Percentiles rank a stretch among this genome's conserved stretches.
phyloP scores from a whole-genome alignment of 202 grass and related monocot genomes.

The Cymbopogon flexuosus region DNA sequence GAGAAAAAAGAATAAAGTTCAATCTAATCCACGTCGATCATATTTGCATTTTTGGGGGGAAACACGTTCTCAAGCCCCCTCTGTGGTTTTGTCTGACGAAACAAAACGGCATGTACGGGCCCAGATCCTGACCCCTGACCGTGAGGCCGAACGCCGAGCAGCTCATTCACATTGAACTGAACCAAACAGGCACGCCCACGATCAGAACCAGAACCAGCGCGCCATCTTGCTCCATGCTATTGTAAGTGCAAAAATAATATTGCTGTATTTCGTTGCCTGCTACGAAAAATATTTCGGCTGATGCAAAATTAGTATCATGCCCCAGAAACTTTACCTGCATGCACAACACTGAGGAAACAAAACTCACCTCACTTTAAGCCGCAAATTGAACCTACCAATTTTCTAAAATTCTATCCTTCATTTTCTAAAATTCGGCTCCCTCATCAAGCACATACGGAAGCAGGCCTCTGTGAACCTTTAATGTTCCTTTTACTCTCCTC shows the following conservation, averaged over 20 bases:
- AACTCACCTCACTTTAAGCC: not conserved
- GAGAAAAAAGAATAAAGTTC: too few species aligned
- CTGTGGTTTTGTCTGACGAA: not conserved
- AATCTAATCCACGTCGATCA: too few species aligned
- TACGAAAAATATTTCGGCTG: not conserved
- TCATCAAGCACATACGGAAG: not conserved
- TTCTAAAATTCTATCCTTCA: not conserved
- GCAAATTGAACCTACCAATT: too few species aligned
- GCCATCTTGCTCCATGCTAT: not conserved
- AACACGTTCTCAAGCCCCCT: not conserved
- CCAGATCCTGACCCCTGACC: too few species aligned
- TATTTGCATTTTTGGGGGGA: not conserved
- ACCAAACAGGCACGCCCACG: not conserved
- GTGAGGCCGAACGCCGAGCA: too few species aligned
- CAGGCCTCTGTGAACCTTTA: not conserved
- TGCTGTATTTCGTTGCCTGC: not conserved
- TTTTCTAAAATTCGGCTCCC: not conserved
- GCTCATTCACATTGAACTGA: too few species aligned
- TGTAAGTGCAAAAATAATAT: not conserved
- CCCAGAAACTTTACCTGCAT: not conserved
- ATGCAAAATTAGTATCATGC: not conserved
- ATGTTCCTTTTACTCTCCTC: conserved; percentile 29
- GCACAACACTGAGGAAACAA: not conserved
- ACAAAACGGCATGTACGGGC: not conserved
- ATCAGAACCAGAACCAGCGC: not conserved